Conservation (phyloP, 805 yeast species). For the Kockiozyma suomiensis region DNA sequence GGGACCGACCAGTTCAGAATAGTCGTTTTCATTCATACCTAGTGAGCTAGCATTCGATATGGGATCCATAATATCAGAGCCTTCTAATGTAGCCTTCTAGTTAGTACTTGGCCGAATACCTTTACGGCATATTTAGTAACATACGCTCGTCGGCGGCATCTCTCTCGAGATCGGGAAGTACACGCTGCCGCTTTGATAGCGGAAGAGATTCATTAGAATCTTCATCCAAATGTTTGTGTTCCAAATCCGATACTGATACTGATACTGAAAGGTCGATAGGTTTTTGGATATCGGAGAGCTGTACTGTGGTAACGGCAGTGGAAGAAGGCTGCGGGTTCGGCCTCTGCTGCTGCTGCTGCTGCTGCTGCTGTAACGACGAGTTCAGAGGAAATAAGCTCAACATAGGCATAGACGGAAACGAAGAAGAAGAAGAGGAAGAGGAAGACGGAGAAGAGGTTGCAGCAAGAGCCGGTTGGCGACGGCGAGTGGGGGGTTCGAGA, state of each 20-base stretch:
- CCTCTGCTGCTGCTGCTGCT: constrained; percentile 5
- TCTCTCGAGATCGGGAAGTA: not conserved
- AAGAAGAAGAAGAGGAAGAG: not conserved
- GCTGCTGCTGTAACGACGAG: not conserved
- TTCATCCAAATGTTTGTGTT: not conserved
- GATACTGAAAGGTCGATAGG: not conserved
- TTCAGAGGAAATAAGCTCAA: too few relatives aligned
- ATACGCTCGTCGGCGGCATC: constrained; percentile 20
- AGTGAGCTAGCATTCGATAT: constrained; percentile 33
- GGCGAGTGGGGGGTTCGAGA: constrained; percentile 37
- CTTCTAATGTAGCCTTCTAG: not conserved
- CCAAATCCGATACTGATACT: not conserved
- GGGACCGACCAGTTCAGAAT: constrained; percentile 36
- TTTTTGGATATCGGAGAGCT: not conserved
- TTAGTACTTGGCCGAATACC: not conserved
- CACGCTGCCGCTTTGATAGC: constrained; percentile 6
- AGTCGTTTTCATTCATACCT: constrained; percentile 37
- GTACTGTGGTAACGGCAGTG: not conserved
- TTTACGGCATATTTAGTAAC: too few relatives aligned
- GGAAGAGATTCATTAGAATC: not conserved
- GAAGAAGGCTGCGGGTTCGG: not conserved
- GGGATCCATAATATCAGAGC: constrained; percentile 27
- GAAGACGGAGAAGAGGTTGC: not conserved
- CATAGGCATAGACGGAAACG: not conserved
- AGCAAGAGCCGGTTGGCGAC: constrained; percentile 17